Conservation (phyloP, 1,284 basidiomycete species). For the Ganoderma meredithae region DNA sequence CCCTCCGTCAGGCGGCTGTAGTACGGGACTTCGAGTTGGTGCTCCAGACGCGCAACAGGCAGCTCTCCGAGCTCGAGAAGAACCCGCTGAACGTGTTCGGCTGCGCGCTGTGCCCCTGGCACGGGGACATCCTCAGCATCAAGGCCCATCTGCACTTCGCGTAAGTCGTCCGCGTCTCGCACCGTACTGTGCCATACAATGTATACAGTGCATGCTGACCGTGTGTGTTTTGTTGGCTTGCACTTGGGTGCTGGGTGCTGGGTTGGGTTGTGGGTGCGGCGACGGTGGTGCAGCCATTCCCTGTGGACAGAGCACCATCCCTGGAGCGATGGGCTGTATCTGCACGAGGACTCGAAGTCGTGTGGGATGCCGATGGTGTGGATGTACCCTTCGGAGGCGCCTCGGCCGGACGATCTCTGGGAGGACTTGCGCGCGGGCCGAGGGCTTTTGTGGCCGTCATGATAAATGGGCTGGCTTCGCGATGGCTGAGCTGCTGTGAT, state of each 20-base stretch:
- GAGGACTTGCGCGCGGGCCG: background rate
- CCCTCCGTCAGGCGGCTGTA: background rate
- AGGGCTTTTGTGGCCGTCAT: background rate
- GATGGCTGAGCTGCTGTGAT: too few relatives aligned
- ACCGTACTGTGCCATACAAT: background rate
- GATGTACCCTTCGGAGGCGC: background rate
- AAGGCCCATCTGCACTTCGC: background rate
- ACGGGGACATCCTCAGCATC: background rate
- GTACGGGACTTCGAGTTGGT: background rate
- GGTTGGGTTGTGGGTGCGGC: background rate
- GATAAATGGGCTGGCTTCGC: background rate
- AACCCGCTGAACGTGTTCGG: constrained; percentile 2
- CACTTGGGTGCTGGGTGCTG: background rate
- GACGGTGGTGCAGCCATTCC: background rate
- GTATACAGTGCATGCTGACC: background rate
- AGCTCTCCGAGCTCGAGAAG: background rate
- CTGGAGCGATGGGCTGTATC: background rate
- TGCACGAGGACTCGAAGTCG: constrained; percentile 7
- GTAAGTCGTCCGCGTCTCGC: background rate
- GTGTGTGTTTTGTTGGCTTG: background rate
- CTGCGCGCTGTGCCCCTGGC: background rate
- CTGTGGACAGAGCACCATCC: background rate
- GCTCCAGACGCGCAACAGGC: background rate
- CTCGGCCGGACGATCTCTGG: background rate
- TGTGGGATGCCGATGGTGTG: background rate